Percentiles rank a stretch among this genome's conserved stretches.
phyloP scores from a whole-genome alignment of 805 yeast genomes.

The Hanseniaspora vineae region DNA sequence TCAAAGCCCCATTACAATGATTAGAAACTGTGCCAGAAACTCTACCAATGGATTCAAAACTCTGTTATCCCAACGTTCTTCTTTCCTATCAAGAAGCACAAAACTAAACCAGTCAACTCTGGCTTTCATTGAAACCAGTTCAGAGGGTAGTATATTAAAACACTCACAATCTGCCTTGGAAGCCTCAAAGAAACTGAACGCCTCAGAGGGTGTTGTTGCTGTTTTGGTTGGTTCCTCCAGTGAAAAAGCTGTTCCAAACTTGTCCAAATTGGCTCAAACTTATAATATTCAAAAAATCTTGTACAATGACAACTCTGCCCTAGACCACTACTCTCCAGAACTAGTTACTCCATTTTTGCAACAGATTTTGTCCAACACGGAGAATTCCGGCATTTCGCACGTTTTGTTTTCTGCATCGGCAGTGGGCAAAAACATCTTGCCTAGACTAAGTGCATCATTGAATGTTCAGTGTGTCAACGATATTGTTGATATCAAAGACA shows the following conservation, averaged over 20 bases:
- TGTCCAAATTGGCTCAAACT: not conserved
- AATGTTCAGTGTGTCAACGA: conserved; percentile 86
- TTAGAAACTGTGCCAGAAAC: no score
- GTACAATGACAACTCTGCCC: not conserved
- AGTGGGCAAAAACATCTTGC: conserved; percentile 74
- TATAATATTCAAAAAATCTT: not conserved
- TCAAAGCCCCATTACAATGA: no score
- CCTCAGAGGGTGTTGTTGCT: not conserved
- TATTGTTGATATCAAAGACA: conserved; percentile 50
- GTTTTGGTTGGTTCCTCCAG: not conserved
- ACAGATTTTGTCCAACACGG: conserved; percentile 22
- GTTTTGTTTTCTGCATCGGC: conserved; percentile 76
- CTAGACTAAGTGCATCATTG: conserved; percentile 73
- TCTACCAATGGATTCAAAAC: no score
- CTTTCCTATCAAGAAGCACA: no score
- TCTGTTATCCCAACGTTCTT: no score
- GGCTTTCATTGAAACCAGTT: not conserved
- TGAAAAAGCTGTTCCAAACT: not conserved
- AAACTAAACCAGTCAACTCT: not conserved
- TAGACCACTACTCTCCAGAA: conserved; percentile 42
- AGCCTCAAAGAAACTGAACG: not conserved
- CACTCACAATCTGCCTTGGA: not conserved
- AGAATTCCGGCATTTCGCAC: conserved; percentile 39
- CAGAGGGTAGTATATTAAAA: not conserved
- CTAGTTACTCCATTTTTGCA: conserved; percentile 56